Base-by-base conservation (phyloP, 495 filamentous ascomycete genomes). In the Podospora didyma region DNA sequence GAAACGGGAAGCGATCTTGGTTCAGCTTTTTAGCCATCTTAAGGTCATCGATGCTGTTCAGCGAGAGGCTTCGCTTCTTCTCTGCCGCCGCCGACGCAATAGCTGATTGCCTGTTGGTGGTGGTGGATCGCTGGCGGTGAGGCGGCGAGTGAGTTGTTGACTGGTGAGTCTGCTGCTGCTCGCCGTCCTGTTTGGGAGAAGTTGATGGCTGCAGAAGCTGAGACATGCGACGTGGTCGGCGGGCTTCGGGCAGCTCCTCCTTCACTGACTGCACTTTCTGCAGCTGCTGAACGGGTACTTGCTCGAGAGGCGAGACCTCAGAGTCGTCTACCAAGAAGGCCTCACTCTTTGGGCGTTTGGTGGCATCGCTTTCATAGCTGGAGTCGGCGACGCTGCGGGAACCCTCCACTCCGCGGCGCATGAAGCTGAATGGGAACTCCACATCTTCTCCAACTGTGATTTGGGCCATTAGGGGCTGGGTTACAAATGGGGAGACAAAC, bases 361-460 rank as follows among this genome's bases (percentile, higher is more conserved):
- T 39, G 49, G 26, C 23, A 23, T 17, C 47, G 24, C 31, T 51
- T 17, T 37, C 31, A 31, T 39, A n/a, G n/a, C 19, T 39, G 28
- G n/a, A 9, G n/a, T 10, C 24, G 22, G 23, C 22, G 2, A 9
- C 26, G 45, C 49, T 52, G 49, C n/a, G 49, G 46, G 23, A 16
- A 9, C 26, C 34, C 12, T 37, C 42, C 12, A 47, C 20, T 45
- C 6, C 51, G 24, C 41, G 53, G 10, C 56, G 62, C 67, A 69
- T 69, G 24, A 67, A 69, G 17, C 60, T 26, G 31, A 69, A 69
- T 1, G 67, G 67, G 24, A 69, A 69, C 2, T 58, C 54, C 2
- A 63, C 17, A 4, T 61, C 61, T 20, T 31, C 49, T 11, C 67
- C 67, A 14, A 70, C 67, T 70, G 39, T 14, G 14, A 4, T 16